phyloP scores from a whole-genome alignment of 1,284 basidiomycete species.

The Stygiomarasmius scandens region DNA sequence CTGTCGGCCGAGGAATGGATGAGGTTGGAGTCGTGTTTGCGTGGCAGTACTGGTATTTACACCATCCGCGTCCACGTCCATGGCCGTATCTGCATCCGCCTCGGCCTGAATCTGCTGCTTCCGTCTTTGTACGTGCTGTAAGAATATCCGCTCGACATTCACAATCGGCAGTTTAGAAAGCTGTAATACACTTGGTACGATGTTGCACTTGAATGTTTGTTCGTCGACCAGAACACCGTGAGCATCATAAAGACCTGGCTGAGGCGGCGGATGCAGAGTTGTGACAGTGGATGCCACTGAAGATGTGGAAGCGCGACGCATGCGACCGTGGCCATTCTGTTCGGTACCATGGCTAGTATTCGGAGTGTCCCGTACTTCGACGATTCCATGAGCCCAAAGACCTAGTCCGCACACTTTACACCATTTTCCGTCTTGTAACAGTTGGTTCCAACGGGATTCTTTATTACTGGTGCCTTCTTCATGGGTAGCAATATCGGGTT shows the following conservation, averaged over 20 bases:
- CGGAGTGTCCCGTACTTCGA: neutral
- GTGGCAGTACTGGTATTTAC: neutral
- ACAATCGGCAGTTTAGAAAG: constrained; percentile 23
- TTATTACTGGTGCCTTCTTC: constrained; percentile 7
- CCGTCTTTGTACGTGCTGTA: neutral
- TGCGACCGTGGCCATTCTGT: neutral
- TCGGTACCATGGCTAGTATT: neutral
- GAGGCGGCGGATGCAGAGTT: neutral
- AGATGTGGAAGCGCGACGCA: neutral
- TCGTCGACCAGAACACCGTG: neutral
- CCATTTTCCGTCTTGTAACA: constrained; percentile 13
- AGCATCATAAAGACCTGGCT: neutral
- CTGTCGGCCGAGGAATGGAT: neutral
- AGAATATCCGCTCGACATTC: constrained; percentile 17
- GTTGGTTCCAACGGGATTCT: neutral
- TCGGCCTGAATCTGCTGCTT: constrained; percentile 1
- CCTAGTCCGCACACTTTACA: constrained; percentile 17
- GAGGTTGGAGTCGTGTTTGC: neutral
- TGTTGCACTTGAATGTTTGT: constrained; percentile 11
- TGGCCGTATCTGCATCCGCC: neutral
- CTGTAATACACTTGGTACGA: constrained; percentile 9
- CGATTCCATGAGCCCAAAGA: constrained; percentile 9
- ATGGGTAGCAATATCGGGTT: constrained; percentile 17
- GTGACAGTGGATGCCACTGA: neutral
- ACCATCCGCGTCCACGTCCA: neutral